Evolutionary conservation across 441 rosid genomes (phyloP), one percentile per base, ranked within the genome.

Genomic region (Croton laevigatus): DNA sequence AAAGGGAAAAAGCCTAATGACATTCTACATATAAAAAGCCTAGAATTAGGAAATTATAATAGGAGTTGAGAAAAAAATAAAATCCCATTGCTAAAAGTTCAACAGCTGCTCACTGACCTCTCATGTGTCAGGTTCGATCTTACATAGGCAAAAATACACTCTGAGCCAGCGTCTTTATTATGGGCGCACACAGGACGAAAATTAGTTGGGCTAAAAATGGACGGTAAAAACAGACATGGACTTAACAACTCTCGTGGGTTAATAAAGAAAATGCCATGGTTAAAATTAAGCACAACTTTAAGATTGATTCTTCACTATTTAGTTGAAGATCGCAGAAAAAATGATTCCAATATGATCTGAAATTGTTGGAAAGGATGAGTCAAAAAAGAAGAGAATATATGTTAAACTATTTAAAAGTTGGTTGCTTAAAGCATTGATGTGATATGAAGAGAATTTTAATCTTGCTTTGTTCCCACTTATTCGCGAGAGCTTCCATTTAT

Each of bases 391-490:
- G 84, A 77, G 82, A 79, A 84, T 75, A 80, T 60, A 62, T 66
- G 79, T 64, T 76, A 80, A 80, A 79, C 76, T 69, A 80, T 65
- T 83, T 52, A 62, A 78, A 80, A 73, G 71, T 62, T 62, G 77
- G 80, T 73, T 78, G 78, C 83, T 76, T 79, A 73, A 75, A 78
- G 83, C 79, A 44, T 75, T 59, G 83, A 81, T 85, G 79, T 83
- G 83, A 75, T 78, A 19, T 76, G 81, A 71, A 80, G 86, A 80
- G 87, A 87, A 87, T 80, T 75, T 27, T 79, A 65, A 74, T 83
- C 80, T 80, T 74, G 80, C 85, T 84, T 81, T 82, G 68, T 72
- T 22, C 75, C 75, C 75, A 73, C 81, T 82, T 81, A 69, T 76
- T 79, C 84, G 46, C 34, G 63, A 65, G 66, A 27, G 32, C 32